Percentiles rank a stretch among this genome's conserved stretches.
These are phyloP conservation scores for Madurella fahalii DNA, from an alignment of 2,329 filamentous ascomycete species.

Conservation along the genomic window DNA sequence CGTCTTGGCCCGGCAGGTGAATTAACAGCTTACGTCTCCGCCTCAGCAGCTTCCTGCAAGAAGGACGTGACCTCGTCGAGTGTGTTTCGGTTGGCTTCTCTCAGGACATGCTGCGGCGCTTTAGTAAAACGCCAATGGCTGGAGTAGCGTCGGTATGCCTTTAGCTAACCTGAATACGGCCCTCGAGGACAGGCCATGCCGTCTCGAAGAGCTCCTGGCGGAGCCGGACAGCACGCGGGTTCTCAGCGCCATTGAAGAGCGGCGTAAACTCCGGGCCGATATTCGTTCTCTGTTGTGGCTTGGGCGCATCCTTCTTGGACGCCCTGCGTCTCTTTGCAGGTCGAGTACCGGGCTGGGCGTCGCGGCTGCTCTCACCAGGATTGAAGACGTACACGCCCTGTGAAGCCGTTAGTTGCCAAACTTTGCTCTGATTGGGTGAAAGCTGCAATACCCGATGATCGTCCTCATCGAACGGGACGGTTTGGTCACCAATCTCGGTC, in stretches of 20 bases:
- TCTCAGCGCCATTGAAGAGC: slow-evolving; percentile 54
- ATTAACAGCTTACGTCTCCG: slow-evolving; percentile 22
- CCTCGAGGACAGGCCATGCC: slow-evolving; percentile 62
- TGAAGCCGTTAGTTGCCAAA: background rate
- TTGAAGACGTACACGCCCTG: slow-evolving; percentile 62
- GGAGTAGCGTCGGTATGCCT: background rate
- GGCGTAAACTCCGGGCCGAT: slow-evolving; percentile 41
- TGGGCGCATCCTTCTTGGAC: slow-evolving; percentile 32
- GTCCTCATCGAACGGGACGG: slow-evolving; percentile 34
- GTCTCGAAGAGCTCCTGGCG: slow-evolving; percentile 58
- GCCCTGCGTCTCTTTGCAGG: slow-evolving; percentile 57
- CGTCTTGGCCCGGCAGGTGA: background rate
- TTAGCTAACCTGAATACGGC: slow-evolving; percentile 54
- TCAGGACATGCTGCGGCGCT: slow-evolving; percentile 46
- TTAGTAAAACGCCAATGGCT: background rate
- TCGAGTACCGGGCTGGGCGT: slow-evolving; percentile 30
- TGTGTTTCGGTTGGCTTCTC: slow-evolving; percentile 58
- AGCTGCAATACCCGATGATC: slow-evolving; percentile 41
- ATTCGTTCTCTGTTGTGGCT: slow-evolving; percentile 6
- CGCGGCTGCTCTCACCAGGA: slow-evolving; percentile 33
- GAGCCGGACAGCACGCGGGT: slow-evolving; percentile 42
- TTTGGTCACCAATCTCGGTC: slow-evolving; percentile 13
- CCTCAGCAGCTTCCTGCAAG: slow-evolving; percentile 37
- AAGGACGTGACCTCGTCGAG: slow-evolving; percentile 56
- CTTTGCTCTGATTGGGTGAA: background rate